phyloP scores from a whole-genome alignment of 345 rosid species.

The Arabis hirsuta region DNA sequence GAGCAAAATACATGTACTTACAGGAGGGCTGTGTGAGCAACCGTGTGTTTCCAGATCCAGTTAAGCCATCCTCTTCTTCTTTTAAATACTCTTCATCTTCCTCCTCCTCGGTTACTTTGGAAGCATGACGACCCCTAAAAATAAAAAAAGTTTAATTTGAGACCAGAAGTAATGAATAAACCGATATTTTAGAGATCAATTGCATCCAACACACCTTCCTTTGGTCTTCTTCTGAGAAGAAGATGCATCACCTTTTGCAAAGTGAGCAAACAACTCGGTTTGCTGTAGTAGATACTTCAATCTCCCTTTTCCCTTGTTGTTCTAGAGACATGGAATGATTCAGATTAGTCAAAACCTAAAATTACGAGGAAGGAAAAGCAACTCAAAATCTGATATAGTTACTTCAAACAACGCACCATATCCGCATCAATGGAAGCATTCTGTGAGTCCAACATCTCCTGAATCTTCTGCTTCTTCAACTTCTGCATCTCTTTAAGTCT shows the following conservation, averaged over 20 bases:
- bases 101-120: slow-evolving; percentile 96
- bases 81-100: slow-evolving; percentile 97
- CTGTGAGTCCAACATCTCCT: slow-evolving; percentile 86
- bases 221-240: slow-evolving; percentile 71
- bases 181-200: not conserved
- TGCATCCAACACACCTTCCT: slow-evolving; percentile 67
- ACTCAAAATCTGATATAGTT: not conserved
- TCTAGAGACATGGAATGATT: slow-evolving; percentile 47
- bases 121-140: slow-evolving; percentile 95
- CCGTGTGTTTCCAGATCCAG: slow-evolving; percentile 83
- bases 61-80: slow-evolving; percentile 90
- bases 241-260: slow-evolving; percentile 86
- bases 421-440: slow-evolving; percentile 96
- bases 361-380: not conserved
- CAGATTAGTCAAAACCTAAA: not conserved
- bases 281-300: slow-evolving; percentile 93
- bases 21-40: slow-evolving; percentile 95
- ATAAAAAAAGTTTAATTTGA: not conserved
- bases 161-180: slow-evolving; percentile 9
- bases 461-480: slow-evolving; percentile 89
- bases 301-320: slow-evolving; percentile 86
- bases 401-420: slow-evolving; percentile 56
- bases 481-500: slow-evolving; percentile 89
- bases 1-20: slow-evolving; percentile 44
- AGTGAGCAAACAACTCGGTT: slow-evolving; percentile 96